Evolutionary conservation across 2,329 filamentous ascomycete species (phyloP).

Genomic region (Colletotrichum zoysiae): DNA sequence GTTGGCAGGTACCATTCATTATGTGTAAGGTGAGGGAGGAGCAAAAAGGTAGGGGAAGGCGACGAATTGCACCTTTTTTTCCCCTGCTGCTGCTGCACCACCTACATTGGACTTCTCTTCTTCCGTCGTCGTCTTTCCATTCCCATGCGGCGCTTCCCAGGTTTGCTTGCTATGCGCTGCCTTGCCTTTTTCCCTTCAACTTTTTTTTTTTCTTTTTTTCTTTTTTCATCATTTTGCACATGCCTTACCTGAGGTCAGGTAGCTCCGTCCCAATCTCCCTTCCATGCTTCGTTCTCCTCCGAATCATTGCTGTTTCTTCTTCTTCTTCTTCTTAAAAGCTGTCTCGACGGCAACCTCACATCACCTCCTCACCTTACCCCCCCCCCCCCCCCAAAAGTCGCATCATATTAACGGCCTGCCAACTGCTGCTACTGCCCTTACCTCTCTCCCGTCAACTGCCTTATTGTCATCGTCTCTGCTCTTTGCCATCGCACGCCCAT

Average conservation of each 20-base stretch:
- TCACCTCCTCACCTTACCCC: conserved; percentile 13
- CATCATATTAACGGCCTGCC: conserved; percentile 30
- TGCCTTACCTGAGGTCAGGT: conserved; percentile 24
- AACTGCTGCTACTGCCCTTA: conserved; percentile 8
- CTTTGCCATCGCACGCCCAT: conserved; percentile 18
- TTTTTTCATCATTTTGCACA: background rate
- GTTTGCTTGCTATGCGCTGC: conserved; percentile 2
- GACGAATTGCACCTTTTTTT: conserved; percentile 29
- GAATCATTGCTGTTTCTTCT: conserved; percentile 22
- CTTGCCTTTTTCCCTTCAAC: background rate
- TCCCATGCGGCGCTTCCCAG: conserved; percentile 2
- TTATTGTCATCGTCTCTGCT: background rate
- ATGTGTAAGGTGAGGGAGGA: conserved; percentile 9
- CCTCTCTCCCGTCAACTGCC: conserved; percentile 17
- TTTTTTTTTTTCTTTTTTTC: background rate
- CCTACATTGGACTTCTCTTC: conserved; percentile 7
- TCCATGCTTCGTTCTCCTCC: conserved; percentile 35
- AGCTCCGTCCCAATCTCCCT: conserved; percentile 37
- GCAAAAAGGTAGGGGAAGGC: conserved; percentile 18
- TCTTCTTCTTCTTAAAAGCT: conserved; percentile 38
- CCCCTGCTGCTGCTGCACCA: conserved; percentile 30
- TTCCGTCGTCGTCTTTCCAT: conserved; percentile 18
- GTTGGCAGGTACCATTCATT: conserved; percentile 7
- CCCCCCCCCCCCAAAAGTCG: background rate
- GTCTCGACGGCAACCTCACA: conserved; percentile 30